Evolutionary conservation across 179 eudicot species (phyloP), one percentile per base, ranked within the genome.

Genomic region (Sideroxylon spinosum): DNA sequence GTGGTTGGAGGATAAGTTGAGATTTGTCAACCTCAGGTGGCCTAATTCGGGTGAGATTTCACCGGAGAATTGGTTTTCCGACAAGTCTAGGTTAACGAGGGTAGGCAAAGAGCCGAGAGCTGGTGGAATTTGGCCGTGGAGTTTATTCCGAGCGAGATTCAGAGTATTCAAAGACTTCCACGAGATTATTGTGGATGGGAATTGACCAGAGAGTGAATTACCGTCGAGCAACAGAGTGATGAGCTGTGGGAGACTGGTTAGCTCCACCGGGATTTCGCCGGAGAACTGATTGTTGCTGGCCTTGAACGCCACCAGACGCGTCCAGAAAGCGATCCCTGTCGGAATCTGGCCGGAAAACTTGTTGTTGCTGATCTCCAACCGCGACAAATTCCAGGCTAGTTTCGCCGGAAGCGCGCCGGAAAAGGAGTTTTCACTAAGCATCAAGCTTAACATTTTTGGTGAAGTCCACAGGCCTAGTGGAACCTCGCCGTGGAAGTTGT

Each of bases 1-100:
- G 32, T 87, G 76, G 70, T 95, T 95, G 52, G 86, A 87, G 1
- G 99, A 93, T 16, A 93, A 79, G 74, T 95, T 87, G 19, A 95
- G 85, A 22, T 62, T 77, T 74, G 80, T 80, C 26, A 88, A 83
- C 77, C 11, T 86, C 85, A 89, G 48, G 0, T 61, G 85, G 68
- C 90, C 91, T 22, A 95, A 68, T 55, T 90, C 78, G 12, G 85
- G 71, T 6, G 98, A 97, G 61, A 95, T 88, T 67, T 83, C 67
- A 28, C 98, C 98, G 0, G 92, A 85, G 28, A 95, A 77, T 49
- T 83, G 85, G 78, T 95, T 95, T 19, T 75, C 63, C 0, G 99
- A 93, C 63, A 95, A 77, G 68, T 93, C 92, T 1, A 95, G 88
- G 52, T 82, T 78, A 20, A 82, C 80, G 66, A 95, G 93, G 59